Evolutionary conservation across 306 rosid species (phyloP), one percentile per base, ranked within the genome.

Genomic region (Heteromeles arbutifolia): DNA sequence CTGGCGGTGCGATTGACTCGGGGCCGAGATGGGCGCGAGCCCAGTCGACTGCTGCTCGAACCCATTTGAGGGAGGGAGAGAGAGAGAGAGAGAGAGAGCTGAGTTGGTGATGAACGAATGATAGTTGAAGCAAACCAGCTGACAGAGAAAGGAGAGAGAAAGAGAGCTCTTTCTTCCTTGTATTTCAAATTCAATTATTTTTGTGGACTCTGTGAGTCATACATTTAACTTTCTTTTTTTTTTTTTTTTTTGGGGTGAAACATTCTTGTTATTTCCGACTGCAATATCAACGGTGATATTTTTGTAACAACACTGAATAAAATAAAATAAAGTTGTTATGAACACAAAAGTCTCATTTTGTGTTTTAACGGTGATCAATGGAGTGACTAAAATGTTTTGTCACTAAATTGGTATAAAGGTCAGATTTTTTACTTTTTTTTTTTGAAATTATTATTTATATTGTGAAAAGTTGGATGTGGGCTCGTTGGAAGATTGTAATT

Each of bases 41-140:
- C 87, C 72, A 81, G 83, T 80, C 92, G 81, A 84, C 96, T 90
- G 56, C 74, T 80, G 68, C 86, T 34, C 11, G 90, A 85, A 90
- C 98, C 98, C 98, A 93, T 93, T 74, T 31, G 15, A 62, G 70
- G 64, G 68, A 81, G 14, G 8, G 28, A 45, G 53, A 14, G 53
- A 14, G 53, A 14, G 19, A 45, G 8, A 39, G 72, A 41, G 65
- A 57, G 73, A 69, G 65, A 58, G 18, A 10, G 53, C 26, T 77
- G 67, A 26, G 66, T 14, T 28, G 67, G 39, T 25, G 34, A 75
- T 71, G 4, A 72, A 52, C 7, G 41, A n/a, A 56, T 63, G 78
- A 73, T 65, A 84, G 80, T 74, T 79, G 96, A 90, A 82, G 79
- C 81, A 77, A 56, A 84, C 81, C 84, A n/a, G 80, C 82, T 59